Base-by-base conservation (phyloP, 1,284 basidiomycete genomes). In the Pisolithus thermaeus region DNA sequence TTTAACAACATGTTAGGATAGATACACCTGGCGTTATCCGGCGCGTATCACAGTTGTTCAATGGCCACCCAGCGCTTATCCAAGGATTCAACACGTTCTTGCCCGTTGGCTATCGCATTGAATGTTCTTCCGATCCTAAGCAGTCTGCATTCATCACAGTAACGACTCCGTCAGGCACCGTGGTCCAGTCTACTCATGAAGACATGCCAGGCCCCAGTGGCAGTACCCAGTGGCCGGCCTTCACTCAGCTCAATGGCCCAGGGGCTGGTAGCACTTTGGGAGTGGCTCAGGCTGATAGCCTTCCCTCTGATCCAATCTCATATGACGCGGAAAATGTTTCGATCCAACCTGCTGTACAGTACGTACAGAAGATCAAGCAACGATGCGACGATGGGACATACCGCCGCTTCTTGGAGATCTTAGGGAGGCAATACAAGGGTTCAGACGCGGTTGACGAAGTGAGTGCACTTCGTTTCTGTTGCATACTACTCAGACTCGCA, bases 11-110 rank as follows among this genome's bases (percentile, higher is more conserved):
- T n/a, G 42, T 25, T 63, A 96, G 93, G 47, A 97, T 99, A 70
- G 95, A 98, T 73, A 98, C 95, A 1, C 94, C 94, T 0, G 94
- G 93, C 47, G 95, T 98, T 50, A 98, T 98, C 64, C 86, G 90
- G 68, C 90, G 95, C 54, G 96, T 98, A 28, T 96, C 93, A 1
- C 82, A 87, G 37, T 83, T 98, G 23, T 98, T 99, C 73, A 83
- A 87, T 53, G 93, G 92, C 1, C 92, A 97, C 65, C 92, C 92
- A 0, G 69, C 76, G 27, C 87, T 99, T 55, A 97, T 99, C 46
- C 92, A 97, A 70, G 95, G 94, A 22, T 99, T 98, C 79, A 98
- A 98, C 74, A 97, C 94, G 2, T 98, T 99, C 71, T 79, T 98
- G 8, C 96, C 96, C 1, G 82, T 84, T 9, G 96, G 95, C 9